Conservation (phyloP, 805 yeast genomes). For the Sugiyamaella lignohabitans region DNA sequence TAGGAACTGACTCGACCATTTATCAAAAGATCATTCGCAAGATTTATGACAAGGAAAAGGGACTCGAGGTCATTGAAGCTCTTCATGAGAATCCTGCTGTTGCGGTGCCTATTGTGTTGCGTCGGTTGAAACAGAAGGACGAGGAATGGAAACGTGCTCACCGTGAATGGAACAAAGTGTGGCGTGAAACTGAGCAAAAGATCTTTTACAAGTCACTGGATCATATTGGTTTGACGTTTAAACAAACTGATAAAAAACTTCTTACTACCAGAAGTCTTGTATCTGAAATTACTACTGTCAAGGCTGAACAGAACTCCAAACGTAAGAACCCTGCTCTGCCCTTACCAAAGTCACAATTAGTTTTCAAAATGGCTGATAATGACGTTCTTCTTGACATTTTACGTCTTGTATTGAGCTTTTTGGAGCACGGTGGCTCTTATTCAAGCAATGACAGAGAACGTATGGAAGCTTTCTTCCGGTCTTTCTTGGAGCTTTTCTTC, state of each 20-base stretch:
- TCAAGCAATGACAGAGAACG: constrained; percentile 77
- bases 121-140: constrained; percentile 91
- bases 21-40: constrained; percentile 91
- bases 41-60: constrained; percentile 88
- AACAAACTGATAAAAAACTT: constrained; percentile 91
- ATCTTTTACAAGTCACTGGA: constrained; percentile 90
- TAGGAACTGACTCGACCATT: constrained; percentile 91
- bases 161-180: constrained; percentile 96
- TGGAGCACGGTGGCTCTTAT: constrained; percentile 63
- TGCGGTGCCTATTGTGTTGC: constrained; percentile 89
- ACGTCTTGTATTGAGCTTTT: constrained; percentile 57
- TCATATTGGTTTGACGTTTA: constrained; percentile 91
- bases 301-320: constrained; percentile 78
- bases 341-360: constrained; percentile 68
- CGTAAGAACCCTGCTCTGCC: constrained; percentile 82
- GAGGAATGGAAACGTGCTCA: constrained; percentile 99
- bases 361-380: constrained; percentile 56
- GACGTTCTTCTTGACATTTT: constrained; percentile 70
- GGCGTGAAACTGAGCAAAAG: constrained; percentile 97
- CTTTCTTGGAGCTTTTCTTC: constrained; percentile 69
- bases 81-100: constrained; percentile 91
- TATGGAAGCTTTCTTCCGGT: constrained; percentile 60
- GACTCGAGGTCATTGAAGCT: constrained; percentile 93
- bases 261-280: constrained; percentile 84
- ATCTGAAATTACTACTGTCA: constrained; percentile 86